Evolutionary conservation across 2,329 filamentous ascomycete genomes (phyloP).

Genomic region (Colletotrichum sidae): DNA sequence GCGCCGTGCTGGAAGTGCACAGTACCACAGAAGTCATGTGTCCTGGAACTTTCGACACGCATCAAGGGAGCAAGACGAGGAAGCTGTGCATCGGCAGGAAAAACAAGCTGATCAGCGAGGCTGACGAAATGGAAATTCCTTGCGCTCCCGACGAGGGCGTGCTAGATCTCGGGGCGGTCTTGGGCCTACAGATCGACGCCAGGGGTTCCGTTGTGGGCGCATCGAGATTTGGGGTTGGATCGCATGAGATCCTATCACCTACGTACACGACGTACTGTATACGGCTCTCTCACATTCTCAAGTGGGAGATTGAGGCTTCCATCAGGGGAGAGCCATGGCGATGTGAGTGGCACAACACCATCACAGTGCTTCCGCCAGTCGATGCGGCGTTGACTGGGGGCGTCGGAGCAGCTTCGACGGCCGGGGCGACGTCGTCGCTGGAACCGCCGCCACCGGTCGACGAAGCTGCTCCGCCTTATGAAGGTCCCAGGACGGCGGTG

Average conservation of each 20-base stretch:
- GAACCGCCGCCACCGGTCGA: background rate
- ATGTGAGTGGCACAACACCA: slow-evolving; percentile 8
- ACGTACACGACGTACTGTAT: slow-evolving; percentile 14
- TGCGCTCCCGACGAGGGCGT: background rate
- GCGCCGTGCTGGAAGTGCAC: slow-evolving; percentile 36
- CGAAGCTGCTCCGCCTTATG: slow-evolving; percentile 12
- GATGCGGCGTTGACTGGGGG: background rate
- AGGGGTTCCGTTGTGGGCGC: background rate
- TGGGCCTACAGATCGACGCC: slow-evolving; percentile 8
- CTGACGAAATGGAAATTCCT: background rate
- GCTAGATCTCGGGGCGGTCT: slow-evolving; percentile 6
- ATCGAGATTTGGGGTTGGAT: background rate
- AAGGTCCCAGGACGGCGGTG: slow-evolving; percentile 1
- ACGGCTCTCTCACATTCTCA: background rate
- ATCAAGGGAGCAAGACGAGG: slow-evolving; percentile 15
- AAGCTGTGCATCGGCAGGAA: slow-evolving; percentile 4
- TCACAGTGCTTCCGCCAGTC: slow-evolving; percentile 7
- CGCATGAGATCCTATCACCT: background rate
- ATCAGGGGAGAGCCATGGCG: slow-evolving; percentile 10
- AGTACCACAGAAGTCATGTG: slow-evolving; percentile 36
- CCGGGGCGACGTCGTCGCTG: background rate
- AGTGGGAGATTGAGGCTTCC: slow-evolving; percentile 2
- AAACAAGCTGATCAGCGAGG: background rate
- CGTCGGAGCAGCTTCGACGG: background rate
- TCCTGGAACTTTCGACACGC: slow-evolving; percentile 24